Evolutionary conservation across 2,329 filamentous ascomycete genomes (phyloP), one percentile per base, ranked within the genome.

Genomic region (Beauveria sp.): DNA sequence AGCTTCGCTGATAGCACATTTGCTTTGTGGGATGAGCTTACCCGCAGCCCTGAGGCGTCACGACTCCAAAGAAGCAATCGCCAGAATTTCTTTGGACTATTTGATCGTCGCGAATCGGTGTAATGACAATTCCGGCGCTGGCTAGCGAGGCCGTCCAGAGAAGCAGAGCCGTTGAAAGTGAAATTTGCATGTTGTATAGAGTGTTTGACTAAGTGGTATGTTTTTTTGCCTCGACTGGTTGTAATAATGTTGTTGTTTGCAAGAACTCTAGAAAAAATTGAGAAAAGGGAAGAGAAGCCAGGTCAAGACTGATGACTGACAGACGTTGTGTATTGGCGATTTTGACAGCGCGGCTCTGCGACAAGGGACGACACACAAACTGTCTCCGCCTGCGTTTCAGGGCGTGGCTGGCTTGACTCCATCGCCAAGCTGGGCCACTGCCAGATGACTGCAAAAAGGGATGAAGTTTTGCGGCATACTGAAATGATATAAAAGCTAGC

Each of bases 41-140:
- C 83, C 75, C 83, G 79, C 83, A 86, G 40, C 83, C 83, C 59
- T 77, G 73, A 5, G 83, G 81, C 38, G 83, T 85, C 5, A 78
- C 76, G 20, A 82, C 80, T 40, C 83, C 83, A 66, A 79, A 83
- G 66, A 78, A 81, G 69, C 83, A 86, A 68, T 86, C 83, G 30
- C 77, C 79, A 2, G 67, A 42, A 20, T 70, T 66, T 66, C 76
- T 79, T 30, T 73, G 67, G n/a, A 85, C 78, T 40, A 85, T 74
- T 69, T 84, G 81, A 64, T 84, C 72, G 24, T 69, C 63, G 47
- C 70, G 72, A 65, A 85, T 77, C 56, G 82, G 82, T 4, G 80
- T 83, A 68, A 82, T 79, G 68, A 86, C 80, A 54, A 85, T 76
- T 60, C 78, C 81, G 30, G 82, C 83, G 65, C 73, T 78, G 67